Conservation (phyloP, 768 basidiomycete genomes). For the Auricularia sp. region DNA sequence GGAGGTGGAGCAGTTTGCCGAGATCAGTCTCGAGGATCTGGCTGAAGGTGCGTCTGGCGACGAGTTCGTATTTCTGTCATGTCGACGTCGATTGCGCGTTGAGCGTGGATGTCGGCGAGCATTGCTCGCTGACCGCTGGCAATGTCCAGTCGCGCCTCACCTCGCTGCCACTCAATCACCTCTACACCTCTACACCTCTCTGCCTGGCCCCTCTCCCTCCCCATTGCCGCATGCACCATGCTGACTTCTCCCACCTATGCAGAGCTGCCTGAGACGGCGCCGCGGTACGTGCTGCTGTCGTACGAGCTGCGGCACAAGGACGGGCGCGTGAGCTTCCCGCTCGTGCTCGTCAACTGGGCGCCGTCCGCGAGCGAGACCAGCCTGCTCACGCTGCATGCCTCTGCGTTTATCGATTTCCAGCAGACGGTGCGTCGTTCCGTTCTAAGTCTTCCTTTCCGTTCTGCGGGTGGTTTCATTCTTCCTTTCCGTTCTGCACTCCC, state of each 20-base stretch:
- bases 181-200: too few species aligned
- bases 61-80: background rate
- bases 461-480: background rate
- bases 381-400: conserved; percentile 73
- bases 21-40: conserved; percentile 71
- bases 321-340: conserved; percentile 75
- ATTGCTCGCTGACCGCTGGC: too few species aligned
- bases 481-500: too few species aligned
- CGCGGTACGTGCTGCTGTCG: conserved; percentile 77
- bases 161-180: too few species aligned
- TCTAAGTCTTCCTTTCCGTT: background rate
- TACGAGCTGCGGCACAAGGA: conserved; percentile 73
- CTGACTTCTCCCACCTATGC: background rate
- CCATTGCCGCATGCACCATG: too few species aligned
- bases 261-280: conserved; percentile 85
- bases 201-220: conserved; percentile 4
- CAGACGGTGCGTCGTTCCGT: conserved; percentile 36
- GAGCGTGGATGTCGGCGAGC: too few species aligned
- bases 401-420: conserved; percentile 72
- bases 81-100: too few species aligned
- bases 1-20: conserved; percentile 70
- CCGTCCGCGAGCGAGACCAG: conserved; percentile 69
- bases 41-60: conserved; percentile 54
- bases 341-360: conserved; percentile 84
- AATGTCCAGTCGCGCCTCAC: too few species aligned